Evolutionary conservation across 1,284 basidiomycete species (phyloP), one percentile per base, ranked within the genome.

Genomic region (Flammula alnicola): DNA sequence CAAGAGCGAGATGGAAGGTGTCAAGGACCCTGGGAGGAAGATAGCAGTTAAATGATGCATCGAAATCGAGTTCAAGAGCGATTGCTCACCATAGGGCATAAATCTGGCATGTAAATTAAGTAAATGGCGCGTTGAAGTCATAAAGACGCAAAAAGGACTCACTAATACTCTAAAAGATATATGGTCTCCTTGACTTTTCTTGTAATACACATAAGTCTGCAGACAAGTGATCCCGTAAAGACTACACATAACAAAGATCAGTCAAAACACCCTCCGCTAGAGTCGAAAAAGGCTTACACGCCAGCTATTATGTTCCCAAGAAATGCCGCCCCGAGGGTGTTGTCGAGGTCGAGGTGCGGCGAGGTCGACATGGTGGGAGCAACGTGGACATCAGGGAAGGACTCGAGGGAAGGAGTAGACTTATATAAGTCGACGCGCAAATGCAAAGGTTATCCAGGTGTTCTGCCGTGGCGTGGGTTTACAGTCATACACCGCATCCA

Each of bases 141-240:
- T 39, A 35, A 14, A 40, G 4, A 16, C 38, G 14, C 17, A 14
- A 31, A 14, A n/a, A 11, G 10, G 16, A 42, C 63, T 51, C 46
- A 67, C 66, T 30, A 66, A 35, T 36, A 47, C 17, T 55, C 55
- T 59, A 47, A 70, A 65, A 31, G 50, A 44, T 25, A 33, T 19
- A 5, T 50, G 47, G 47, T 70, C 68, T 37, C 52, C 55, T 26
- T 49, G 52, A 26, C 53, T 54, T 33, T 55, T 54, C 41, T 53
- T 64, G 55, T 58, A 66, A 49, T 68, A 71, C 47, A 66, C 56
- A 51, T 63, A 71, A 12, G 60, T 63, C 48, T 71, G 68, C 8
- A 70, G 57, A 38, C 64, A 68, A 22, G 67, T 69, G n/a, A 67
- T 61, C 7, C 69, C 70, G 45, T 69, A 72, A 32, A 71, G 59